A percentile compares a stretch with the other conserved stretches of the same genome.
Evolutionary conservation across 2,329 filamentous ascomycete genomes (phyloP).

Genomic region (Pyricularia grisea): DNA sequence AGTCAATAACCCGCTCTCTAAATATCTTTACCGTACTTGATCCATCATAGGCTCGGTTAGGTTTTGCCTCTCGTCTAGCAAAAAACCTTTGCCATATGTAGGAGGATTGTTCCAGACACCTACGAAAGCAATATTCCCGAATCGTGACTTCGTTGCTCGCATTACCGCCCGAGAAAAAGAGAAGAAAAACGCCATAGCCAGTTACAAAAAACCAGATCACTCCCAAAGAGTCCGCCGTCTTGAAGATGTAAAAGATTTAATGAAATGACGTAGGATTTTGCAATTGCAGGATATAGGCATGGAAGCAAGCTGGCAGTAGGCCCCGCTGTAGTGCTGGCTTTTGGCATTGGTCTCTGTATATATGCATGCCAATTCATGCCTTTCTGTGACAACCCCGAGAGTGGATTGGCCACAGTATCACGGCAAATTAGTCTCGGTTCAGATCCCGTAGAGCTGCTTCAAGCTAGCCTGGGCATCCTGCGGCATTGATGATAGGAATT

Average conservation of each 20-base stretch:
- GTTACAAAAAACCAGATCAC: background rate
- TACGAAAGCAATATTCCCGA: background rate
- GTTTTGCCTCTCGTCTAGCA: background rate
- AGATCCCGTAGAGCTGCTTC: constrained; percentile 36
- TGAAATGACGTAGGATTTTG: background rate
- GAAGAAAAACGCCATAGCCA: background rate
- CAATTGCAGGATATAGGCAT: background rate
- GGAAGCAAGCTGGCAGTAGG: background rate
- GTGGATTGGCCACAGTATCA: background rate
- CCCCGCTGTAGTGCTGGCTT: background rate
- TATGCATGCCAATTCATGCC: background rate
- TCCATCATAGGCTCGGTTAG: background rate
- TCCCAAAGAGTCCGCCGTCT: background rate
- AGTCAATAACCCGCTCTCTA: background rate
- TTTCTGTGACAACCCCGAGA: background rate
- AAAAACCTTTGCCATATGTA: background rate
- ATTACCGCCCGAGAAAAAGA: background rate
- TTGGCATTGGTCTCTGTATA: background rate
- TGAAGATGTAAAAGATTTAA: background rate
- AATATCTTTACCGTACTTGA: background rate
- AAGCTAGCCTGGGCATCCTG: constrained; percentile 40
- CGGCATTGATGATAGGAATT: constrained; percentile 42
- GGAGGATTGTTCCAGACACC: background rate
- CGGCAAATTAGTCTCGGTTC: background rate
- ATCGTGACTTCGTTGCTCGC: background rate